Conservation (phyloP, 2,329 filamentous ascomycete genomes). For the Gnomoniopsis smithogilvyi region DNA sequence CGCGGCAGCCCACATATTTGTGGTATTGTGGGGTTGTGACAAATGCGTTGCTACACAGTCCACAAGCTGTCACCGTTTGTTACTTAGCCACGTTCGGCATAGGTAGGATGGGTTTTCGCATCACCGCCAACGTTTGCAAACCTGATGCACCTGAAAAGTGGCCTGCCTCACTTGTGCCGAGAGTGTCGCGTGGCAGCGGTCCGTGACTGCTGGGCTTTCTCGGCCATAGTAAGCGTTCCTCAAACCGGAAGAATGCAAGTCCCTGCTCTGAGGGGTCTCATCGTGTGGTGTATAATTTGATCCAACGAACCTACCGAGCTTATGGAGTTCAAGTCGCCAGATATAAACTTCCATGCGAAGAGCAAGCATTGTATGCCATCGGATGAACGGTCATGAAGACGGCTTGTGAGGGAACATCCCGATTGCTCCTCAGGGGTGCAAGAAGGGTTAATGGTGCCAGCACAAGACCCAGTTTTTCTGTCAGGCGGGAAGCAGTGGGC, state of each 20-base stretch:
- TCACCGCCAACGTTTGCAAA: neutral
- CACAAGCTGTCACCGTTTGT: neutral
- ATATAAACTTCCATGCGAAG: neutral
- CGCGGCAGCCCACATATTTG: too few species aligned
- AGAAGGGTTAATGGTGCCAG: neutral
- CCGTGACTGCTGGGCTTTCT: neutral
- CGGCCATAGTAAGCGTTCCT: conserved; percentile 3
- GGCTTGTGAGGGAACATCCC: neutral
- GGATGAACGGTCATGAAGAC: neutral
- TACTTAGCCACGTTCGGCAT: neutral
- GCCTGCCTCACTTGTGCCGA: conserved; percentile 6
- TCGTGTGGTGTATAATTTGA: neutral
- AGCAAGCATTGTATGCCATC: neutral
- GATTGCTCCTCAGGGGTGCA: conserved; percentile 7
- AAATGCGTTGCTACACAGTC: too few species aligned
- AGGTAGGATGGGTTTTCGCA: neutral
- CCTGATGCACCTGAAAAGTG: conserved; percentile 1
- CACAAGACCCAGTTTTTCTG: conserved; percentile 17
- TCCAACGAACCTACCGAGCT: neutral
- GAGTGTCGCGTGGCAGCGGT: conserved; percentile 5
- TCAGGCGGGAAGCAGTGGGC: conserved; percentile 13
- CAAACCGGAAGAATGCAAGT: neutral
- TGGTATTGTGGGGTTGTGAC: too few species aligned
- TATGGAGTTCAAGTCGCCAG: neutral
- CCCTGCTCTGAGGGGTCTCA: neutral